A percentile compares a stretch with the other conserved stretches of the same genome.
Evolutionary conservation across 2,329 filamentous ascomycete genomes (phyloP).

Genomic region (Neofusicoccum kwambonambiense): DNA sequence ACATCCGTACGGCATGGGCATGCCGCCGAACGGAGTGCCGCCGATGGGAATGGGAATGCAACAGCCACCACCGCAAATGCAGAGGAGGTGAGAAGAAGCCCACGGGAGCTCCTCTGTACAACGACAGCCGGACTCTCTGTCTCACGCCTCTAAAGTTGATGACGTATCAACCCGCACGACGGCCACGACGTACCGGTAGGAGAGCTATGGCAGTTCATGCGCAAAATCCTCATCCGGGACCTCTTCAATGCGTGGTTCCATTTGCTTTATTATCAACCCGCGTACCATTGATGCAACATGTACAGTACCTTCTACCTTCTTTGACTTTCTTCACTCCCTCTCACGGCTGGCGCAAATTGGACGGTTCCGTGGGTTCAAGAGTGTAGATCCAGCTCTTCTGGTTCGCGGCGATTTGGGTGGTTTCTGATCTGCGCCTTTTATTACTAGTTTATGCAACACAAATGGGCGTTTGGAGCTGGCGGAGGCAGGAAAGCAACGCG

Average conservation of each 20-base stretch:
- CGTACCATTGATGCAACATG: slow-evolving; percentile 1
- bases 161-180: background rate
- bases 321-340: slow-evolving; percentile 10
- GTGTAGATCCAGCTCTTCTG: slow-evolving; percentile 16
- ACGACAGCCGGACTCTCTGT: background rate
- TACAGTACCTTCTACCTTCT: slow-evolving; percentile 12
- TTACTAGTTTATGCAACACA: slow-evolving; percentile 9
- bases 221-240: background rate
- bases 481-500: background rate
- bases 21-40: slow-evolving; percentile 41
- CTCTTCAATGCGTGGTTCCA: background rate
- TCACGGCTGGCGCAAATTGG: slow-evolving; percentile 13
- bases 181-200: background rate
- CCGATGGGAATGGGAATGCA: slow-evolving; percentile 36
- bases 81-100: slow-evolving; percentile 21
- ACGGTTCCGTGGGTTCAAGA: slow-evolving; percentile 9
- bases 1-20: slow-evolving; percentile 50
- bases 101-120: background rate
- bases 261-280: background rate
- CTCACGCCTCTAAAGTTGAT: background rate
- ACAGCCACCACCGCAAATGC: slow-evolving; percentile 27
- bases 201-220: background rate
- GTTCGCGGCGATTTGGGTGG: background rate
- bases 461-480: slow-evolving; percentile 15
- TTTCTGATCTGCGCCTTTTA: background rate